Base-by-base conservation (phyloP, 805 yeast species). In the Kodamaea leandrae region DNA sequence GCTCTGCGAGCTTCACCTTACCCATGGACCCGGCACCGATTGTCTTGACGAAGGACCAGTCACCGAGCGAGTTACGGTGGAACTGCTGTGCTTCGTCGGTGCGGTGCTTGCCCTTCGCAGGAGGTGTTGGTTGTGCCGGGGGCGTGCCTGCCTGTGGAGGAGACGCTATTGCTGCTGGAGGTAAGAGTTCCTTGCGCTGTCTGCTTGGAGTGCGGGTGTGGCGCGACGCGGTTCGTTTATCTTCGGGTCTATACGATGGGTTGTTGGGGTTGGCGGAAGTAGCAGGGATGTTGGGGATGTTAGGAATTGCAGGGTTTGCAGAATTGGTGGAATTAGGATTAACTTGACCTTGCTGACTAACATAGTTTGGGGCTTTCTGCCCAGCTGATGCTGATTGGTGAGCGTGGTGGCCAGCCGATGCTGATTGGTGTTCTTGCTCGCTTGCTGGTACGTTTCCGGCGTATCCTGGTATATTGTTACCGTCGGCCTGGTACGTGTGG, bases 21-120 rank as follows among this genome's bases (percentile, higher is more conserved):
- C 99, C 99, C 99, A 93, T 93, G 0, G 96, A 88, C 3, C 99
- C 99, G 2, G 98, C 96, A 32, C 99, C 99, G 34, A 93, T 86
- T 2, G 96, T 89, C 63, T 88, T 88, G 43, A 86, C 75, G 53
- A 91, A 90, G 52, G 87, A 95, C 99, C 99, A 91, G 50, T 93
- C 96, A 10, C 98, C 99, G 41, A 91, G 83, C 4, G 96, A 76
- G 44, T 83, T 84, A 49, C 98, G 78, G 60, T 89, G 91, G 52
- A 86, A 85, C 51, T 76, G 80, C 48, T 70, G 71, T 9, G 47
- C 43, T n/a, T 34, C 33, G n/a, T 23, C 33, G 10, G 21, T 40
- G 24, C 24, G 32, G 32, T 24, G 50, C 18, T 44, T 29, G n/a
- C 38, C 14, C 12, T 45, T 43, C 12, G 20, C 6, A 7, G 20